Evolutionary conservation across 345 rosid genomes (phyloP).

Genomic region (Hibiscus mutabilis): DNA sequence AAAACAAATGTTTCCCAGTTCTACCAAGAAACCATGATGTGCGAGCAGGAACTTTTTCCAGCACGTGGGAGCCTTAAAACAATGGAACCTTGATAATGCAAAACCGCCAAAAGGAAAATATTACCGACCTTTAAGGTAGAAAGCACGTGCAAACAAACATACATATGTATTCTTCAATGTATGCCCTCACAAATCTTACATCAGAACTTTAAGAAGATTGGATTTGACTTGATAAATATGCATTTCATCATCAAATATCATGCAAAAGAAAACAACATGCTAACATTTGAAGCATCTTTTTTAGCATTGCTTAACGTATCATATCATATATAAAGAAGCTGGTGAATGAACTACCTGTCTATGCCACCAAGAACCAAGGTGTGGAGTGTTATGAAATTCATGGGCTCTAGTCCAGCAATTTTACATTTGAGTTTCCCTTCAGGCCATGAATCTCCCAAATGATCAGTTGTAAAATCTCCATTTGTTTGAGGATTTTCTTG

Average conservation of each 20-base stretch:
- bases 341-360: slow-evolving; percentile 52
- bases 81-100: slow-evolving; percentile 51
- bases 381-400: slow-evolving; percentile 82
- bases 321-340: not conserved
- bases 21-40: slow-evolving; percentile 65
- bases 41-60: slow-evolving; percentile 58
- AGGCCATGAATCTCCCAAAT: slow-evolving; percentile 17
- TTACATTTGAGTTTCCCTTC: slow-evolving; percentile 34
- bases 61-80: slow-evolving; percentile 50
- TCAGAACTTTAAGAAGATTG: not conserved
- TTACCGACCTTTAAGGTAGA: not conserved
- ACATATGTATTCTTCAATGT: not conserved
- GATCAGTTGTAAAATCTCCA: slow-evolving; percentile 24
- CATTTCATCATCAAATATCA: not conserved
- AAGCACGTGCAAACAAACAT: not conserved
- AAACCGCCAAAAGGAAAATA: slow-evolving; percentile 6
- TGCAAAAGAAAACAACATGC: not conserved
- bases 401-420: slow-evolving; percentile 77
- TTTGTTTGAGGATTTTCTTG: slow-evolving; percentile 30
- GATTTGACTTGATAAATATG: not conserved
- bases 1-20: slow-evolving; percentile 77
- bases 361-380: slow-evolving; percentile 86
- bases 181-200: not conserved
- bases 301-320: not conserved
- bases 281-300: not conserved